Conservation (phyloP, 2,329 filamentous ascomycete genomes). For the Paracamarosporium sp. region DNA sequence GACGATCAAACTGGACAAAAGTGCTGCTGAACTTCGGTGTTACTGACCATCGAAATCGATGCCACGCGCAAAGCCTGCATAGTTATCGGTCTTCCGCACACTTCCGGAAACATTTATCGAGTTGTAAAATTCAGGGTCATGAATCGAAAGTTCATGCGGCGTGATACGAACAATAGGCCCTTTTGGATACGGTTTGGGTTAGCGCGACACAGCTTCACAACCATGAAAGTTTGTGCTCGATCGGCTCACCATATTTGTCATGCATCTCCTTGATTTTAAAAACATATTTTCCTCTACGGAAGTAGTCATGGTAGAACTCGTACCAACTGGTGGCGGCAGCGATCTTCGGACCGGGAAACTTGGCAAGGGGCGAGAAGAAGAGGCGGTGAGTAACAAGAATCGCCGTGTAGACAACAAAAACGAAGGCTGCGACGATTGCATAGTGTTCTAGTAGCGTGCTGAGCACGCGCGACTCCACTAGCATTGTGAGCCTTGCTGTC, state of each 20-base stretch:
- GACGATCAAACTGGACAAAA: background rate
- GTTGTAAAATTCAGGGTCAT: constrained; percentile 29
- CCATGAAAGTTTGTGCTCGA: background rate
- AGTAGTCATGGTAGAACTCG: constrained; percentile 32
- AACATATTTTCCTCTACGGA: constrained; percentile 31
- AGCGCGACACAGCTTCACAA: background rate
- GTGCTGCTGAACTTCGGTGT: background rate
- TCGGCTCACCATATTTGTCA: constrained; percentile 29
- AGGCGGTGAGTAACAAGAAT: constrained; percentile 16
- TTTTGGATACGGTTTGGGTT: constrained; percentile 9
- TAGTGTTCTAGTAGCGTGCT: constrained; percentile 1
- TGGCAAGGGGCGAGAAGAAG: constrained; percentile 25
- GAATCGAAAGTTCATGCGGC: constrained; percentile 31
- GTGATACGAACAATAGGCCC: constrained; percentile 39
- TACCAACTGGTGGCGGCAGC: constrained; percentile 30
- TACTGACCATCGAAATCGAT: constrained; percentile 30
- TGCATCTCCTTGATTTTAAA: constrained; percentile 39
- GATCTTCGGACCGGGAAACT: constrained; percentile 32
- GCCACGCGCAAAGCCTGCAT: constrained; percentile 19
- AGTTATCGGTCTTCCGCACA: constrained; percentile 23
- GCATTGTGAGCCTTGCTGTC: background rate
- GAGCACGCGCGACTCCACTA: constrained; percentile 1
- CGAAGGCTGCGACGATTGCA: background rate
- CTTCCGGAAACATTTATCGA: constrained; percentile 30
- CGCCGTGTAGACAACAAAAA: background rate